Percentiles rank a stretch among this genome's conserved stretches.
phyloP scores from a whole-genome alignment of 768 basidiomycete species.

The Rhodotorula taiwanensis region DNA sequence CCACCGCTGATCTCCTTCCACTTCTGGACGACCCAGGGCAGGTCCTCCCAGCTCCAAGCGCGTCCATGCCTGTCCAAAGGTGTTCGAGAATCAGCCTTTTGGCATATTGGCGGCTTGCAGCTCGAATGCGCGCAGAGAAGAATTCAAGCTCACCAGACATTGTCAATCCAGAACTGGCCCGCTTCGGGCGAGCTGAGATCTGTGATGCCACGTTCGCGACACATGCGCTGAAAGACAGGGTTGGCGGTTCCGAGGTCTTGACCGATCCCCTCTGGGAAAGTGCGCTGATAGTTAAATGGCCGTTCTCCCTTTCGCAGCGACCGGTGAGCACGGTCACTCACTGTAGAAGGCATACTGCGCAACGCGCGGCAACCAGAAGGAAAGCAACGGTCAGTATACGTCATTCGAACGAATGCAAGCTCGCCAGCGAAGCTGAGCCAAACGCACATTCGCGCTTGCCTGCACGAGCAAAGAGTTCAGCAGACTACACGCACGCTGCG shows the following conservation, averaged over 20 bases:
- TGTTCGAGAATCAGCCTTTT: no score
- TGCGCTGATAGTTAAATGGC: neutral
- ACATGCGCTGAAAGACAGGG: constrained; percentile 51
- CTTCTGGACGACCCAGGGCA: constrained; percentile 52
- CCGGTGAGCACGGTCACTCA: neutral
- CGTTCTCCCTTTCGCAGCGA: neutral
- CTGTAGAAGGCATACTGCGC: no score
- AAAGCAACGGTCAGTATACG: no score
- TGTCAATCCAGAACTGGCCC: constrained; percentile 40
- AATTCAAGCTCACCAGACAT: no score
- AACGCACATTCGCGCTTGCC: constrained; percentile 46
- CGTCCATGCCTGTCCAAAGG: constrained; percentile 43
- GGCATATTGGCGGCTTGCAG: no score
- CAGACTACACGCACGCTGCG: no score
- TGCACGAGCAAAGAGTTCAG: neutral
- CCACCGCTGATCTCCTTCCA: constrained; percentile 49
- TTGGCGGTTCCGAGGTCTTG: constrained; percentile 52
- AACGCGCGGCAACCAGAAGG: no score
- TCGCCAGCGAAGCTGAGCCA: no score
- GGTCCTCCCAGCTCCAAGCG: constrained; percentile 54
- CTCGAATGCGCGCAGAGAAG: no score
- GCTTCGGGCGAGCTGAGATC: constrained; percentile 19
- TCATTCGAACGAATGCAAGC: no score
- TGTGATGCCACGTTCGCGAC: constrained; percentile 40
- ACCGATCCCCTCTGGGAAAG: constrained; percentile 42